Base-by-base conservation (phyloP, 176 grass and related monocot species). In the Lolium perenne region DNA sequence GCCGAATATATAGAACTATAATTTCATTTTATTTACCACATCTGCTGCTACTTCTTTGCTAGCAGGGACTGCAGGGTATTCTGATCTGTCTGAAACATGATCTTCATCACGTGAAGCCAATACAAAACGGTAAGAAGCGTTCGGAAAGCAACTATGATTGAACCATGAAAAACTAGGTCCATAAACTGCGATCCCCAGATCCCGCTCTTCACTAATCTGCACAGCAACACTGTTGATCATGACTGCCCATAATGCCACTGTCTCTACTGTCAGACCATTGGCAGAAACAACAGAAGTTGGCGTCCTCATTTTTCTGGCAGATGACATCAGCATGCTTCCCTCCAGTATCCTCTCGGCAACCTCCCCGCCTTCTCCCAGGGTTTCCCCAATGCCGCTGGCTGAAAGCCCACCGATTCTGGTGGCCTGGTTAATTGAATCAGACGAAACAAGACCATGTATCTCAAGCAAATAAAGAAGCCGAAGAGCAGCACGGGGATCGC, bases 121-220 rank as follows among this genome's bases (percentile, higher is more conserved):
- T 16, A 86, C 73, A 73, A 95, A 95, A 10, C 86, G 69, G 82
- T 92, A 98, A 65, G 84, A 95, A 82, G 93, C 87, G 70, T 86
- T 95, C 3, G 96, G 96, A 76, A 47, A 59, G n/a, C 96, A 98
- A 47, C 96, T 92, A 88, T 95, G 96, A 80, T 95, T 98, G 76
- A 98, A 98, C 93, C 93, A 98, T 55, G 93, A 98, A 80, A 98
- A 98, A 26, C 77, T 79, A 9, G 93, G 83, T 4, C 91, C 88
- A 80, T 95, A 98, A 40, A 98, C 82, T 14, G 86, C 96, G 56
- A 95, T 76, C 60, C 96, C 96, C 8, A 94, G 35, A 12, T 92
- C 76, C 62, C 78, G 50, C 8, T 25, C 83, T 38, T 92, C 90
- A 75, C 56, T 85, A 63, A 98, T 38, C 62, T 98, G 93, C 57